Base-by-base conservation (phyloP, 805 yeast species). In the Sugiyamaella lignohabitans region DNA sequence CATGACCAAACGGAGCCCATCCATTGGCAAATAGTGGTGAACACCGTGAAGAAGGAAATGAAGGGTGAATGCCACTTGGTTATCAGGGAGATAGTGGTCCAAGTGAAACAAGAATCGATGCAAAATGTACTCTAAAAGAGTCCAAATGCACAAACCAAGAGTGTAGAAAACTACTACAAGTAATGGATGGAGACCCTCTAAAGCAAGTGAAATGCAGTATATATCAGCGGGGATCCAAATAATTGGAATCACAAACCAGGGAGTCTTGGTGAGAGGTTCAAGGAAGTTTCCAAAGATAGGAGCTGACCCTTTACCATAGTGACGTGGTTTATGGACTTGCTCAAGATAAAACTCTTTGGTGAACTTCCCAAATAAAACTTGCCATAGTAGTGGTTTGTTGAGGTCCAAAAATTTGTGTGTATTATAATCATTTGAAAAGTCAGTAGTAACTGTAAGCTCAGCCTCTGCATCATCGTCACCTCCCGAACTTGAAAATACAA, bases 1-100 rank as follows among this genome's bases (percentile, higher is more conserved):
- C 85, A 93, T 84, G 32, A 93, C 99, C 59, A 93, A 76, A 63
- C 99, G 80, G 64, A 79, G 72, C 50, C 78, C 78, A 70, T 93
- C 99, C 98, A 94, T 93, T 53, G 99, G 99, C 56, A 93, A 74
- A 65, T 86, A 93, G 67, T 93, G 99, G 65, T 93, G 99, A 43
- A 89, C 84, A 48, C 99, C 99, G 59, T 93, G 99, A 55, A 91
- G 72, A 49, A 88, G 65, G 73, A 93, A 93, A 66, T 93, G 99
- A 38, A 88, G 49, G 1, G 95, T 78, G 59, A 84, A 81, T 5
- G 86, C 84, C 18, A 76, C 41, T 42, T 79, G 82, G 65, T 84
- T 76, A 53, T 86, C 84, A 11, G 99, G 99, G 49, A 94, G 74
- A 62, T 82, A 78, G 44, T 79, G 72, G 64, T 93, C 99, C 60